phyloP scores from a whole-genome alignment of 257 asterid species.

The Mitragyna speciosa region DNA sequence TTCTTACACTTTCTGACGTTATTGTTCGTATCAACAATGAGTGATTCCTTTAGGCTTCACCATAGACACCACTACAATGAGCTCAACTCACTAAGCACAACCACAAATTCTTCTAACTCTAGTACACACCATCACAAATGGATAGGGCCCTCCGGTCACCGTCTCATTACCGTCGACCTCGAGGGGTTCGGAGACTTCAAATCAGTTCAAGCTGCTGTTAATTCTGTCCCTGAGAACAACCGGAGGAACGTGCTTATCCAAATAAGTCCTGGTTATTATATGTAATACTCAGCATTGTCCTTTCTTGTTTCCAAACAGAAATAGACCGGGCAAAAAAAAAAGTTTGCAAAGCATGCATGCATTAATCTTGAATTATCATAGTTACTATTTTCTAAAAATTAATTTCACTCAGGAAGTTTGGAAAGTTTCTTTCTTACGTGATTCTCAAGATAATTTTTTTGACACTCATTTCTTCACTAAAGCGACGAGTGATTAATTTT shows the following conservation, averaged over 20 bases:
- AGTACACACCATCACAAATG: constrained; percentile 39
- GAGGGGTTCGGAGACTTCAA: constrained; percentile 61
- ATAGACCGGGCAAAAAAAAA: neutral
- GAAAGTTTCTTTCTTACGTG: neutral
- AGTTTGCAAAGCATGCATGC: constrained; percentile 7
- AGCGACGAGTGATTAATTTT: neutral
- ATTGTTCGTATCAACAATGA: neutral
- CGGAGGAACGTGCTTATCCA: constrained; percentile 58
- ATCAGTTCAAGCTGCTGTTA: constrained; percentile 76
- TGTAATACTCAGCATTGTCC: constrained; percentile 28
- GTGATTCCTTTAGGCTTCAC: constrained; percentile 1
- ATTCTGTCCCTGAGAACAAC: constrained; percentile 62
- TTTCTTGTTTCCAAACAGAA: neutral
- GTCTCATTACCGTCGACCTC: constrained; percentile 58
- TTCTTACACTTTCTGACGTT: constrained; percentile 10
- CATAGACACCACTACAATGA: neutral
- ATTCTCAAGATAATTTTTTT: neutral
- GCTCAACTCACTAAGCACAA: neutral
- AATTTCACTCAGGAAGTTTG: neutral
- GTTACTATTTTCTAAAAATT: neutral
- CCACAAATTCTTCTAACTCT: constrained; percentile 13
- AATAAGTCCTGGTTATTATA: constrained; percentile 70
- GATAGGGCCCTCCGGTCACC: constrained; percentile 80
- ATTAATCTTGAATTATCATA: neutral
- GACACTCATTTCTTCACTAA: neutral